Base-by-base conservation (phyloP, 805 yeast genomes). In the Barnettozyma siamensis region DNA sequence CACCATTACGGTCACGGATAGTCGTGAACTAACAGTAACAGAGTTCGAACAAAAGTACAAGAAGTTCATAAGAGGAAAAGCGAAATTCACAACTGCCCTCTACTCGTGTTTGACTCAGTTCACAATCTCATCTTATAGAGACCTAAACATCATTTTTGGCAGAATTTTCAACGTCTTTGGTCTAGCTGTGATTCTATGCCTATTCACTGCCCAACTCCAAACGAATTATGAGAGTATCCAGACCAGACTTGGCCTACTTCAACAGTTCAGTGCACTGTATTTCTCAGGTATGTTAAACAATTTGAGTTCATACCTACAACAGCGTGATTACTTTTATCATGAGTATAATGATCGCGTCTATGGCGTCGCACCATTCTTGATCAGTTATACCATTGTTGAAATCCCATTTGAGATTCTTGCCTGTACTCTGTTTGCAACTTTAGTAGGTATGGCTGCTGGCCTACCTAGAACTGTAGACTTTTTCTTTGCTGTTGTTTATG, bases 261-360 rank as follows among this genome's bases (percentile, higher is more conserved):
- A 88, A 58, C 86, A 84, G 52, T 69, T 80, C 2, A 67, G 81
- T 7, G 78, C 88, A 11, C 58, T 88, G 31, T 88, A 83, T 54
- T 88, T 80, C 56, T 78, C 81, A 36, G 96, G 96, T 0, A 79
- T 87, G 78, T 66, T 88, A 32, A 84, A 82, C 51, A 87, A 86
- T 56, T 65, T 88, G 50, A 75, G 88, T 2, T 69, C 83, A 4
- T 88, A 82, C 57, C 95, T 95, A 1, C 57, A 64, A 13, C 93
- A 87, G 52, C 65, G 93, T 45, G 73, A 83, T 51, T 75, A 81
- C 42, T 88, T 88, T 57, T 87, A 85, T 58, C 84, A 83, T 47
- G 96, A 88, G 51, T 78, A 77, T 50, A 72, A 73, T 47, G 96
- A 87, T 57, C 78, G 79, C 26, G 80, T 83, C 4, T 83, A 86